phyloP scores from a whole-genome alignment of 305 asterid genomes.

The Nicotiana rustica region DNA sequence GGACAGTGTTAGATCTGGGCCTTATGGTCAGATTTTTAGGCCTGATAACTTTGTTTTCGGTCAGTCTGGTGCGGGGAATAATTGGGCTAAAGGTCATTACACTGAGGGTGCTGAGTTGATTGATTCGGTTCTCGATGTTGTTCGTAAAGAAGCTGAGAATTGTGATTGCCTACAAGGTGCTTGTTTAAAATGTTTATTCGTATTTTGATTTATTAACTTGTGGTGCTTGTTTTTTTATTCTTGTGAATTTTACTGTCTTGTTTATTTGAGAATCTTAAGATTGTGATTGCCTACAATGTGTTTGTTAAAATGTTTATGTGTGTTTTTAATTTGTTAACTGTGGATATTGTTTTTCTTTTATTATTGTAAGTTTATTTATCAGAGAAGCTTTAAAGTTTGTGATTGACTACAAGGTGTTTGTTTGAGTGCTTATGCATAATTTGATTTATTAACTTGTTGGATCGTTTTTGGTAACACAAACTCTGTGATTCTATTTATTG shows the following conservation, averaged over 20 bases:
- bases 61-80: constrained; percentile 33
- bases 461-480: too few species aligned
- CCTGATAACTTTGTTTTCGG: constrained; percentile 37
- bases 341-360: not conserved
- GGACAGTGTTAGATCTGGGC: constrained; percentile 36
- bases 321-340: not conserved
- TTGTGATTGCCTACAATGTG: not conserved
- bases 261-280: not conserved
- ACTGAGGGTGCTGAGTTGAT: constrained; percentile 39
- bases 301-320: not conserved
- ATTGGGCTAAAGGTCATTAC: constrained; percentile 37
- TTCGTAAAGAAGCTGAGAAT: constrained; percentile 34
- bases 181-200: not conserved
- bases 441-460: not conserved
- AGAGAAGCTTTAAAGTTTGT: not conserved
- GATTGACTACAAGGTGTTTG: not conserved
- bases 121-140: constrained; percentile 38
- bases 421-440: not conserved
- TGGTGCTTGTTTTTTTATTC: not conserved
- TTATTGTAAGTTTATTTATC: too few species aligned
- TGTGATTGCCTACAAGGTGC: constrained; percentile 37
- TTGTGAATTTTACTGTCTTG: too few species aligned
- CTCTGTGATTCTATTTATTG: too few species aligned
- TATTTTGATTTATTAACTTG: not conserved
- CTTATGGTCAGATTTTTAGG: constrained; percentile 32